These are phyloP conservation scores for Podospora comata DNA, from an alignment of 495 filamentous ascomycete species.

Conservation along the genomic window DNA sequence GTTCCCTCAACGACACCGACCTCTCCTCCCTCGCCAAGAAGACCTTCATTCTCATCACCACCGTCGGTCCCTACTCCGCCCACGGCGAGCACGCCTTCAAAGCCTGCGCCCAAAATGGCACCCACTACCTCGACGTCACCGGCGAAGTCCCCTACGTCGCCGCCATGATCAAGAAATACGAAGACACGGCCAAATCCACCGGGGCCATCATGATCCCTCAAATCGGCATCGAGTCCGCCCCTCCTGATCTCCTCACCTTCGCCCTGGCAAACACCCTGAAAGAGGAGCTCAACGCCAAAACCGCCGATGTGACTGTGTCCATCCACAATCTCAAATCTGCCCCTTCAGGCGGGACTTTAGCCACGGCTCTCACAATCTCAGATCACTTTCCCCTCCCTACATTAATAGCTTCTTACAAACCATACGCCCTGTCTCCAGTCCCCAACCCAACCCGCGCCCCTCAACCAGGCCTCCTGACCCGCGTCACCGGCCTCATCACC, in stretches of 20 bases:
- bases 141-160: slow-evolving; percentile 81
- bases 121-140: slow-evolving; percentile 88
- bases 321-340: slow-evolving; percentile 62
- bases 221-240: slow-evolving; percentile 80
- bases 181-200: slow-evolving; percentile 66
- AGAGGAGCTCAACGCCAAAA: slow-evolving; percentile 51
- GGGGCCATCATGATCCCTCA: slow-evolving; percentile 86
- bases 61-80: slow-evolving; percentile 76
- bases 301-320: slow-evolving; percentile 57
- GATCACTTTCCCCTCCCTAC: slow-evolving; percentile 59
- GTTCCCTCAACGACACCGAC: slow-evolving; percentile 60
- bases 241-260: slow-evolving; percentile 76
- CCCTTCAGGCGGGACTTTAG: slow-evolving; percentile 72
- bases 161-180: slow-evolving; percentile 77
- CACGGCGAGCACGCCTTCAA: slow-evolving; percentile 79
- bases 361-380: slow-evolving; percentile 60
- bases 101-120: slow-evolving; percentile 84
- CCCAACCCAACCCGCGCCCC: slow-evolving; percentile 47
- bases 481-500: slow-evolving; percentile 58
- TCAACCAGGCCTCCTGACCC: slow-evolving; percentile 40
- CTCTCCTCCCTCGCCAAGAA: slow-evolving; percentile 67
- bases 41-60: slow-evolving; percentile 75
- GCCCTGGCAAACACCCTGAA: slow-evolving; percentile 63
- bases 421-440: slow-evolving; percentile 66
- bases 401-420: slow-evolving; percentile 51